Evolutionary conservation across 805 yeast species (phyloP), one percentile per base, ranked within the genome.

Genomic region (Yamadazyma ubonensis): DNA sequence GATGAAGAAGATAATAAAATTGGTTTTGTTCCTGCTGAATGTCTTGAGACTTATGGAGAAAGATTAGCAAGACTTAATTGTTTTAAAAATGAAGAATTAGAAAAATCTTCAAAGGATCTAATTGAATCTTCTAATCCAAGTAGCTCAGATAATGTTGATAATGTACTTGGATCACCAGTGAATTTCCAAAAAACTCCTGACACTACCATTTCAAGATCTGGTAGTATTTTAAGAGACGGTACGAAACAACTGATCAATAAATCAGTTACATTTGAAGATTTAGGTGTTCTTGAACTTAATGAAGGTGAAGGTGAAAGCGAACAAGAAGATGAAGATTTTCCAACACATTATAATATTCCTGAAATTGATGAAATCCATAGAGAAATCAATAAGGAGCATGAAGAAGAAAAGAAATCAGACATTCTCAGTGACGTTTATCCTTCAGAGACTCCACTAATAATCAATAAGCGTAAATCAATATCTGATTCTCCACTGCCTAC

Each of bases 1-100:
- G 51, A 63, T 20, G 65, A 57, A n/a, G 73, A 68, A 70, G 85
- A 81, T 56, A 81, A 81, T 2, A 75, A 80, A 49, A 80, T 91
- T 38, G 99, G 99, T 1, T 93, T 90, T 67, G 95, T 95, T 2
- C 99, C 99, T 1, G 98, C 97, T 1, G 99, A 93, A 59, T 79
- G 93, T 42, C 66, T 93, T 26, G 99, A 93, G 61, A 87, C 96
- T 0, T 89, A 86, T 45, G 84, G 81, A 33, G 99, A 93, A 62
- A 71, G 98, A 43, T 64, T 93, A 39, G 99, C 99, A 0, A 72
- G 98, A 41, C 69, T 90, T 29, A 93, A 93, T 58, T 86, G 96
- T 62, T 87, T 91, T 78, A 83, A 87, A 50, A 91, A 91, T 62
- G 96, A 87, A 59, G 87, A 83, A 41, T 57, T 75, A 21, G 83